A percentile compares a stretch with the other conserved stretches of the same genome.
These are phyloP conservation scores for Macadamia integrifolia DNA, from an alignment of 164 flowering plant species.

Conservation along the genomic window DNA sequence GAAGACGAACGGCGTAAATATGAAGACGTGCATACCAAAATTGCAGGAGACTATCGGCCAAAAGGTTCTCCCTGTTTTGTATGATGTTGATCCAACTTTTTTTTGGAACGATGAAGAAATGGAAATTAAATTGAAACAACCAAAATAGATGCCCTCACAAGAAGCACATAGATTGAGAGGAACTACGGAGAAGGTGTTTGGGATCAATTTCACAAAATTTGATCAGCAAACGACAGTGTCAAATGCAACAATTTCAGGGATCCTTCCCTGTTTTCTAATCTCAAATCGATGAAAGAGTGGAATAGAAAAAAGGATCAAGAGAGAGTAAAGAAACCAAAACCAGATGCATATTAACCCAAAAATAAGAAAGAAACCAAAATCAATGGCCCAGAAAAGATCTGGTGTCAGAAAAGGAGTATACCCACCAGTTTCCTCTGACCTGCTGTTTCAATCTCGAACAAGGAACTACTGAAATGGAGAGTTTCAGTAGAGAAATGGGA, in stretches of 20 bases:
- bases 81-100: too few species aligned
- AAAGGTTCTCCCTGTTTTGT: too few species aligned
- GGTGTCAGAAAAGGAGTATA: neutral
- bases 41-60: too few species aligned
- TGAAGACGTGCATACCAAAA: too few species aligned
- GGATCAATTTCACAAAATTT: neutral
- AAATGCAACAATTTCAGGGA: neutral
- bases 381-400: neutral
- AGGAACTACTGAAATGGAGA: neutral
- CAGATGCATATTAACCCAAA: neutral
- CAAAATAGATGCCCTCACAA: neutral
- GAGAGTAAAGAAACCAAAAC: neutral
- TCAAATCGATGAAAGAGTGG: neutral
- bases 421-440: neutral
- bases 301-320: neutral
- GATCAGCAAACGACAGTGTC: neutral
- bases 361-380: too few species aligned
- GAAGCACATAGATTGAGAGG: neutral
- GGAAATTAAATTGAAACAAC: neutral
- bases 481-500: neutral
- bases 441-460: neutral
- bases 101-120: neutral
- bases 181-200: neutral
- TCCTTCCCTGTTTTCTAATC: neutral
- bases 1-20: too few species aligned